Conservation (phyloP, 225 moss, liverwort and hornwort genomes). For the Climacium dendroides region DNA sequence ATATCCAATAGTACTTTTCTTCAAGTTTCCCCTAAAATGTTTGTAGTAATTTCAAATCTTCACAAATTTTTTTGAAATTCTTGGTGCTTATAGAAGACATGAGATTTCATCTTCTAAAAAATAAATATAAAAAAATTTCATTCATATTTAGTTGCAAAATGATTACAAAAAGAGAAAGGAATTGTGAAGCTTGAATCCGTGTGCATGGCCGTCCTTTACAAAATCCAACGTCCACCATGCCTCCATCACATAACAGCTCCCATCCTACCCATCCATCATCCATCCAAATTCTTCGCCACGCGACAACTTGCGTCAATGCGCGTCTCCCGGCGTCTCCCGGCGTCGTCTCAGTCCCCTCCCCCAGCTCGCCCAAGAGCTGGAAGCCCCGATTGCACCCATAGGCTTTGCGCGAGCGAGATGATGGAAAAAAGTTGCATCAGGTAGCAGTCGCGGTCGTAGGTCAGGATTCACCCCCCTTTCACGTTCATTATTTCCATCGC, state of each 20-base stretch:
- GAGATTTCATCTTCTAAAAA: rapidly evolving
- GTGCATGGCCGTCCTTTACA: rapidly evolving
- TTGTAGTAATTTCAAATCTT: rapidly evolving
- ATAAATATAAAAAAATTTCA: background rate
- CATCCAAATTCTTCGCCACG: background rate
- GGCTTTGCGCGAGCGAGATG: background rate
- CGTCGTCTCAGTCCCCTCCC: background rate
- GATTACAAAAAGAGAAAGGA: background rate
- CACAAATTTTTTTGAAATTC: too few relatives aligned
- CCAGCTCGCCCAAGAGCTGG: background rate
- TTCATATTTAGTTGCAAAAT: background rate
- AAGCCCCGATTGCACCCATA: background rate
- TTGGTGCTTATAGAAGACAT: background rate
- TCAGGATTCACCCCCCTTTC: background rate
- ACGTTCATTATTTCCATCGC: background rate
- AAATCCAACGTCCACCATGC: too few relatives aligned
- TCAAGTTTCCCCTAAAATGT: background rate
- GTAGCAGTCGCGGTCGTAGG: background rate
- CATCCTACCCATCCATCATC: background rate
- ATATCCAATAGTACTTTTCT: background rate
- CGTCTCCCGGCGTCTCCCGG: background rate
- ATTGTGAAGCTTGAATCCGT: background rate
- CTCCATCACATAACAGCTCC: too few relatives aligned
- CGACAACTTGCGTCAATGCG: background rate
- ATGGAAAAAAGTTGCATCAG: background rate